phyloP scores from a whole-genome alignment of 2,329 filamentous ascomycete species.

The Didymellaceae sp. region DNA sequence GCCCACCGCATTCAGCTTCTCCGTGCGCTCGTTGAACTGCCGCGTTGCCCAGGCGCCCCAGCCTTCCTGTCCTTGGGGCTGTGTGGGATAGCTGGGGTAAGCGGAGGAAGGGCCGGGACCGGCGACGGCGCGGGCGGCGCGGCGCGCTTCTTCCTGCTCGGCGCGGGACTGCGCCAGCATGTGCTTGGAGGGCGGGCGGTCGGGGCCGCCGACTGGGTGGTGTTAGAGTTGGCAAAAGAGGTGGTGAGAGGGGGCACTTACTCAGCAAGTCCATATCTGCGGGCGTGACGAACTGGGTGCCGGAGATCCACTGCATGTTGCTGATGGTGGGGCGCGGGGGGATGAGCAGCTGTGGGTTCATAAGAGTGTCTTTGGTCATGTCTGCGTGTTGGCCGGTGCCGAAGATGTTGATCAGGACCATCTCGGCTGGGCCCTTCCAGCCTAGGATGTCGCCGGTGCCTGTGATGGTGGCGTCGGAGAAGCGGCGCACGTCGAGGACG shows the following conservation, averaged over 20 bases:
- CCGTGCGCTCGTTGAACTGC: constrained; percentile 88
- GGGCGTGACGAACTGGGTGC: constrained; percentile 88
- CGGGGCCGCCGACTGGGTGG: constrained; percentile 74
- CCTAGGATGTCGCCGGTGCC: constrained; percentile 81
- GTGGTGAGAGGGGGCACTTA: constrained; percentile 38
- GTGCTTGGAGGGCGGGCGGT: constrained; percentile 84
- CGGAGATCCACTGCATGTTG: constrained; percentile 94
- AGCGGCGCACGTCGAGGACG: constrained; percentile 76
- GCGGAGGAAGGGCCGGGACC: constrained; percentile 39
- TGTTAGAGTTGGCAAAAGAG: constrained; percentile 3
- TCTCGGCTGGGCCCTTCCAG: constrained; percentile 87
- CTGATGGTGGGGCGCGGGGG: constrained; percentile 91
- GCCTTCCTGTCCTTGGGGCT: constrained; percentile 52
- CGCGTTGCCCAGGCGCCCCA: constrained; percentile 82
- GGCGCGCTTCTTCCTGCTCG: constrained; percentile 68
- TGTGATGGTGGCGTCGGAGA: constrained; percentile 73
- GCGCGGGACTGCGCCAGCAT: constrained; percentile 81
- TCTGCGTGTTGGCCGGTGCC: constrained; percentile 70
- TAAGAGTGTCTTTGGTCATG: constrained; percentile 71
- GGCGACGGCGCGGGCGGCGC: constrained; percentile 45
- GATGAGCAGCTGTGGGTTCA: constrained; percentile 75
- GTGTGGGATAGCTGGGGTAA: constrained; percentile 30
- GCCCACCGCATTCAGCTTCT: constrained; percentile 81
- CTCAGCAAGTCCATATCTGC: constrained; percentile 86
- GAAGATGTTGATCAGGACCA: constrained; percentile 84